Evolutionary conservation across 495 filamentous ascomycete genomes (phyloP).

Genomic region (Daldinia loculata): DNA sequence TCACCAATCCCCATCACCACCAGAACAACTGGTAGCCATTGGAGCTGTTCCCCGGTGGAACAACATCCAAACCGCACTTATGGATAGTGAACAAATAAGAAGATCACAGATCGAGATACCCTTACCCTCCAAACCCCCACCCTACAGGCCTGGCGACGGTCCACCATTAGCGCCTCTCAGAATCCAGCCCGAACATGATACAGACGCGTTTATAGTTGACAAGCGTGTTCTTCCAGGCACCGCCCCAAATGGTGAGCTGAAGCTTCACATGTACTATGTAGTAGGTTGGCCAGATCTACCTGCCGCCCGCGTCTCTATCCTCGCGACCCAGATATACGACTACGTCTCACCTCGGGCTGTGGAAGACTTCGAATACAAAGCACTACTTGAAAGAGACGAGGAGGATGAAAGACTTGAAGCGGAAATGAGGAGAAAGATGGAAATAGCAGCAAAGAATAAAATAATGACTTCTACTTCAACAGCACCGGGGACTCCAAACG

Average conservation of each 20-base stretch:
- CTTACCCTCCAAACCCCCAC: constrained; percentile 43
- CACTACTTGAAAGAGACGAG: constrained; percentile 44
- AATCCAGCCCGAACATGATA: constrained; percentile 49
- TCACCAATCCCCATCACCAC: not conserved
- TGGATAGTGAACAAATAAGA: constrained; percentile 18
- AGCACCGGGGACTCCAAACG: constrained; percentile 3
- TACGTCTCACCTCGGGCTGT: constrained; percentile 57
- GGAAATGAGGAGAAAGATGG: constrained; percentile 21
- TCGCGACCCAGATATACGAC: constrained; percentile 51
- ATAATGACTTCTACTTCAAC: constrained; percentile 9
- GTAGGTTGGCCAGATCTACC: constrained; percentile 57
- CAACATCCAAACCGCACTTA: constrained; percentile 12
- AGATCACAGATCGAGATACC: constrained; percentile 47
- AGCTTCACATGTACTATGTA: constrained; percentile 51
- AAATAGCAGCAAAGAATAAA: constrained; percentile 21
- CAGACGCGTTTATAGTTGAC: constrained; percentile 58
- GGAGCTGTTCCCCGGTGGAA: constrained; percentile 6
- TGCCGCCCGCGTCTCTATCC: constrained; percentile 48
- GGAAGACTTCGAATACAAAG: constrained; percentile 56
- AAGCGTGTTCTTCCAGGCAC: constrained; percentile 50
- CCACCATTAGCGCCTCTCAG: constrained; percentile 49
- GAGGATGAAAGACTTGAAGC: constrained; percentile 29
- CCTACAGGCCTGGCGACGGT: constrained; percentile 52
- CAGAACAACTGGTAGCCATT: not conserved
- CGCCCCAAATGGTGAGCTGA: constrained; percentile 43